Evolutionary conservation across 306 rosid species (phyloP).

Genomic region (Mimosa pudica): DNA sequence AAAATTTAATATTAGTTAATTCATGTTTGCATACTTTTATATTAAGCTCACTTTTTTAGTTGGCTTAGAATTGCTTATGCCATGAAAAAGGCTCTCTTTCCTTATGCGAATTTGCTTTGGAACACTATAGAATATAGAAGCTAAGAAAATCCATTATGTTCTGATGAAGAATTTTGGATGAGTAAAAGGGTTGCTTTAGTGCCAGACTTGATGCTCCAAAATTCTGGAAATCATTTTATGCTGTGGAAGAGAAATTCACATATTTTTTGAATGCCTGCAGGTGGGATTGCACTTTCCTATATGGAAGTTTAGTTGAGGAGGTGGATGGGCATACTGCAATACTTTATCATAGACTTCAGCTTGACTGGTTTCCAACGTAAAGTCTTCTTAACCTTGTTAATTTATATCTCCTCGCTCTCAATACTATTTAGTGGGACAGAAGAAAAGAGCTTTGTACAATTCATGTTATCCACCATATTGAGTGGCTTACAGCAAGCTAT

Average conservation of each 20-base stretch:
- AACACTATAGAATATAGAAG: neutral
- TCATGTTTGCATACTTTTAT: neutral
- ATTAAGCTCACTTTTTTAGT: neutral
- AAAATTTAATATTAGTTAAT: too few relatives aligned
- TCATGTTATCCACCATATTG: neutral
- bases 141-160: conserved; percentile 23
- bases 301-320: conserved; percentile 97
- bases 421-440: neutral
- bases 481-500: neutral
- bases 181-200: neutral
- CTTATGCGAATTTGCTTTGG: conserved; percentile 13
- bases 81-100: conserved; percentile 3
- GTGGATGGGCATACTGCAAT: conserved; percentile 99
- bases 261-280: conserved; percentile 50
- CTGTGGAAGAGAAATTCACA: conserved; percentile 15
- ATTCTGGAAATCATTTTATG: neutral
- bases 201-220: conserved; percentile 9
- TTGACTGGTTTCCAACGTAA: conserved; percentile 98
- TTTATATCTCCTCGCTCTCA: conserved; percentile 16
- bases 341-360: conserved; percentile 94
- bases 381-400: neutral
- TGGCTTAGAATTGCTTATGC: conserved; percentile 26
- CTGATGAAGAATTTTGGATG: conserved; percentile 18
- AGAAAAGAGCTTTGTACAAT: neutral
- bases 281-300: conserved; percentile 96